Evolutionary conservation across 2,329 filamentous ascomycete genomes (phyloP), one percentile per base, ranked within the genome.

Genomic region (Neonectria neomacrospora): DNA sequence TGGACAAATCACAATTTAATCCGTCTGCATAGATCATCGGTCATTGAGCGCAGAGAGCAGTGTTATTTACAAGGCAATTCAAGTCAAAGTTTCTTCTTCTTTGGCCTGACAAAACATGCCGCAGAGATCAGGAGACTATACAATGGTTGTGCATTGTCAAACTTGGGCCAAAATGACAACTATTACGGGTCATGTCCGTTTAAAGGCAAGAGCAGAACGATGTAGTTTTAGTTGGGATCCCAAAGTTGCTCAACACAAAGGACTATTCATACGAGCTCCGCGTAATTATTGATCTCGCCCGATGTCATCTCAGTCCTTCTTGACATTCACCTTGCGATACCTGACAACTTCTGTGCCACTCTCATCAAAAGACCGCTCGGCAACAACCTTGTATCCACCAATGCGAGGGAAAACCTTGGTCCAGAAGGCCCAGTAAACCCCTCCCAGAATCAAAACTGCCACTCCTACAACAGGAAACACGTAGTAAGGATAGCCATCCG

Each of bases 381-480:
- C 80, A 2, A 82, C 80, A 41, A 86, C 73, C 70, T 78, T 80
- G 67, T 86, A 85, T 0, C 82, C 83, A 8, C 83, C 81, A 30
- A 86, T 72, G 2, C 76, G 75, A 0, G 84, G 85, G 63, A 83
- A 77, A 2, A 86, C 64, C 73, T 80, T 82, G 1, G 81, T 83
- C 85, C 85, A 87, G 18, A 83, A 69, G 0, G 74, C 57, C 85
- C 86, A 88, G 73, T 88, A 88, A 2, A 83, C 54, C 0, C 63
- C 81, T 2, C 86, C 86, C 0, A 86, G 73, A 0, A 85, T 53
- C 26, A 88, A 70, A 7, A 88, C 82, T 1, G 79, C 80, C 0
- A 86, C 80, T 0, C 84, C 85, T 0, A 88, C 84, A 0, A 86
- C 79, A 0, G 85, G 85, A 67, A 86, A 86, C 0, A 86, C 76